Evolutionary conservation across 768 basidiomycete genomes (phyloP), one percentile per base, ranked within the genome.

Genomic region (Auricularia sp.): DNA sequence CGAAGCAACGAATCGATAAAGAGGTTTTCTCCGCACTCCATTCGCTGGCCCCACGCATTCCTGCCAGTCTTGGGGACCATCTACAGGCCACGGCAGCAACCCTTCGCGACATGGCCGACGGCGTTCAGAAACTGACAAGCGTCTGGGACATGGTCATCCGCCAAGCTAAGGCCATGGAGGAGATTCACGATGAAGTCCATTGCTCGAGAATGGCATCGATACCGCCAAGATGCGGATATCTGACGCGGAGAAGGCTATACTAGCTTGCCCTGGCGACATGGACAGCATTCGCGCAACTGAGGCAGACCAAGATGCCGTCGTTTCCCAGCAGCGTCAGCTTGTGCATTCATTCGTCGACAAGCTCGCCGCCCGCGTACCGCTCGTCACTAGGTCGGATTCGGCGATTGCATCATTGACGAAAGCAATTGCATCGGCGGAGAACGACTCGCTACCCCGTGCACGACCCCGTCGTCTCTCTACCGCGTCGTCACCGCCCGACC

Each of bases 181-280:
- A 73, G 35, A 76, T 90, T 65, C 82, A 81, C 21, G 83, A 85
- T 44, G 85, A 88, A 62, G 82, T 82, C 63, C 78, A 88, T 65
- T 75, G 13, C 72, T 92, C 24, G 81, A 85, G 68, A 74, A 82
- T 36, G 82, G 77, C 35, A 80, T 89, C 61, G 89, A 91, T 69
- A 82, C 86, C 66, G 70, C 83, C 45, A 81, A 80, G 68, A 73
- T 81, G 33, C 80, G 77, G 34, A 78, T 83, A 45, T 78, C 82
- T 62, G 66, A 74, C 13, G 68, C 73, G n/a, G 80, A 79, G 16
- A 77, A 81, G 29, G 77, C 77, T 34, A 71, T 81, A 29, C 73
- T 88, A 36, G 70, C 73, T 13, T 75, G 70, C 11, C 69, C 68
- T 29, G 68, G 75, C 18, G 65, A 68, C 29, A 72, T 72, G 37